Base-by-base conservation (phyloP, 139 green algal species). In the Ettlia oleoabundans region DNA sequence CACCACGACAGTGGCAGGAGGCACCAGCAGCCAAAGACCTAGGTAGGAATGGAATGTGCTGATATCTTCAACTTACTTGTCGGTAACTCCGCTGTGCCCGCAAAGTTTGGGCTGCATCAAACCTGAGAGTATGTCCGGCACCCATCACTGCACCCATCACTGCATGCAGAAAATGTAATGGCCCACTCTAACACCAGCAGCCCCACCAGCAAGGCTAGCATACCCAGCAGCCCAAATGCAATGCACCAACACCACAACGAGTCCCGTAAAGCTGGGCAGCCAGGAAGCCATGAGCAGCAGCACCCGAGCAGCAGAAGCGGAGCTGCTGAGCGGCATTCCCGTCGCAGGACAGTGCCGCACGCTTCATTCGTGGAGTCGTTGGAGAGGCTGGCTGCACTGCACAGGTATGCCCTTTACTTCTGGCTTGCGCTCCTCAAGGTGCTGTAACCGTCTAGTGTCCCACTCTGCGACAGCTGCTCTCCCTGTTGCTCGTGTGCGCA, bases 101-200 rank as follows among this genome's bases (percentile, higher is more conserved):
- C n/a, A n/a, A n/a, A n/a, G n/a, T n/a, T n/a, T n/a, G n/a, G n/a
- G n/a, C n/a, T n/a, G n/a, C n/a, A n/a, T n/a, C n/a, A n/a, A n/a
- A n/a, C n/a, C n/a, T n/a, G n/a, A n/a, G n/a, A n/a, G n/a, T n/a
- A n/a, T n/a, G n/a, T n/a, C n/a, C n/a, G n/a, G n/a, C n/a, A n/a
- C n/a, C n/a, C n/a, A n/a, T n/a, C n/a, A n/a, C n/a, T n/a, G n/a
- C n/a, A n/a, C n/a, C n/a, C n/a, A n/a, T 58, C 47, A 58, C 15
- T 10, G 47, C 2, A 30, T 51, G 71, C 47, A 80, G 73, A 80
- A 26, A 80, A 80, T 37, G 15, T 1, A 4, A 35, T 24, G 35
- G 24, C 28, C 1, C 35, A n/a, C 7, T 80, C 38, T 22, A 69
- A 80, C 53, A 55, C 37, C 52, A 51, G 47, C 73, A 80, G 73